These are phyloP conservation scores for Trichoderma lentiforme DNA, from an alignment of 2,329 filamentous ascomycete species.

Conservation along the genomic window DNA sequence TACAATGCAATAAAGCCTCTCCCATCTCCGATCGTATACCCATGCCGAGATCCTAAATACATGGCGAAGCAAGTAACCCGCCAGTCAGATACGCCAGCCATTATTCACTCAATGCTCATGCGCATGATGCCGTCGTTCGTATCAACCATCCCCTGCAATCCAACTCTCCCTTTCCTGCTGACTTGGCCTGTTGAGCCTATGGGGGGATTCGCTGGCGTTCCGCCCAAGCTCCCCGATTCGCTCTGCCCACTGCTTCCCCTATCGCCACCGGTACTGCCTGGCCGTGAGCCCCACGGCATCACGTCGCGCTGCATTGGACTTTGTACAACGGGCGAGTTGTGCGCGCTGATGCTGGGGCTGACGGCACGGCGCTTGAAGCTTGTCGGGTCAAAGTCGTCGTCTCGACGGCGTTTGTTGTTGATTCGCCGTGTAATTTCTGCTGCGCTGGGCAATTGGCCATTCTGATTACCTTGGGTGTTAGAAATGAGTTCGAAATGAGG, in stretches of 20 bases:
- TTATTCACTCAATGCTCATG: slow-evolving; percentile 84
- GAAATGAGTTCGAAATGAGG: background rate
- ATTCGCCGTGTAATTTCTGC: slow-evolving; percentile 76
- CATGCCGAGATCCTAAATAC: background rate
- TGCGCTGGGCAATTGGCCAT: slow-evolving; percentile 52
- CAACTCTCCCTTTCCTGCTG: slow-evolving; percentile 61
- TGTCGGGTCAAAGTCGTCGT: slow-evolving; percentile 84
- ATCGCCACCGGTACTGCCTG: slow-evolving; percentile 58
- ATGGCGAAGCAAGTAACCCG: background rate
- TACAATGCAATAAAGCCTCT: background rate
- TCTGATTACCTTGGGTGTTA: slow-evolving; percentile 25
- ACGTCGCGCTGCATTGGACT: slow-evolving; percentile 73
- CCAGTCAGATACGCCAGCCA: background rate
- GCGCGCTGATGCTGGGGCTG: slow-evolving; percentile 83
- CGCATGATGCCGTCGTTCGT: slow-evolving; percentile 95
- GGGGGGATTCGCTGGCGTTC: slow-evolving; percentile 30
- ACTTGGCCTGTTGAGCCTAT: slow-evolving; percentile 42
- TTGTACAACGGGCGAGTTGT: slow-evolving; percentile 85
- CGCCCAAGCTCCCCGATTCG: slow-evolving; percentile 43
- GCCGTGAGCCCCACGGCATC: slow-evolving; percentile 68
- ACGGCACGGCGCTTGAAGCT: slow-evolving; percentile 91
- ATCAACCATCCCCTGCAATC: slow-evolving; percentile 90
- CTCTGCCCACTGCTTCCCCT: slow-evolving; percentile 52
- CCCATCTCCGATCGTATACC: background rate
- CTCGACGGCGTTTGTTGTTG: slow-evolving; percentile 77